phyloP scores from a whole-genome alignment of 805 yeast genomes.

The Candida peoriensis region DNA sequence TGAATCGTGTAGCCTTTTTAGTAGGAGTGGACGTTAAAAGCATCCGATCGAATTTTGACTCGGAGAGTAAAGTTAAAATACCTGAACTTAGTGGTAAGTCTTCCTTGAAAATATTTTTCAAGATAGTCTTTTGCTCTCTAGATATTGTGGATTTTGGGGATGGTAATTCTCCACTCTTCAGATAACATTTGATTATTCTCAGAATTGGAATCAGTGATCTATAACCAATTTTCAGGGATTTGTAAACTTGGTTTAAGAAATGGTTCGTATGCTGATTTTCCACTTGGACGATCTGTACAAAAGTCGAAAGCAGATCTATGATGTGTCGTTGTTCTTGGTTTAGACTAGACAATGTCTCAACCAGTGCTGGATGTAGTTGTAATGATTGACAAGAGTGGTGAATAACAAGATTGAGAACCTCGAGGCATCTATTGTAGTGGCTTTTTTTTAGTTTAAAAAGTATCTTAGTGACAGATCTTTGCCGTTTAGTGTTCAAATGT shows the following conservation, averaged over 20 bases:
- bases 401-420: conserved; percentile 3
- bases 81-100: not conserved
- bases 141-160: not conserved
- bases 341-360: conserved; percentile 9
- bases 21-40: too few species aligned
- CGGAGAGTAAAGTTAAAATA: too few species aligned
- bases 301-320: conserved; percentile 8
- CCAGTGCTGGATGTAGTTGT: conserved; percentile 4
- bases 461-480: not conserved
- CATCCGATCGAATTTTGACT: too few species aligned
- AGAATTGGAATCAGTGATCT: conserved; percentile 14
- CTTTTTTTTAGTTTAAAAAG: not conserved
- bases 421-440: conserved; percentile 4
- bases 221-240: conserved; percentile 8
- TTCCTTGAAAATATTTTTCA: conserved; percentile 7
- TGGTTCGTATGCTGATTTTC: not conserved
- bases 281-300: conserved; percentile 5
- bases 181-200: conserved; percentile 6
- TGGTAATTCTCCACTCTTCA: not conserved
- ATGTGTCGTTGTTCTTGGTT: conserved; percentile 7
- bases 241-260: conserved; percentile 6
- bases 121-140: not conserved
- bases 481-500: not conserved
- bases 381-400: conserved; percentile 5
- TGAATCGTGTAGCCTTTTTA: not conserved